These are phyloP conservation scores for Debaryomyces subglobosus DNA, from an alignment of 1,139 yeast genomes.

Conservation along the genomic window DNA sequence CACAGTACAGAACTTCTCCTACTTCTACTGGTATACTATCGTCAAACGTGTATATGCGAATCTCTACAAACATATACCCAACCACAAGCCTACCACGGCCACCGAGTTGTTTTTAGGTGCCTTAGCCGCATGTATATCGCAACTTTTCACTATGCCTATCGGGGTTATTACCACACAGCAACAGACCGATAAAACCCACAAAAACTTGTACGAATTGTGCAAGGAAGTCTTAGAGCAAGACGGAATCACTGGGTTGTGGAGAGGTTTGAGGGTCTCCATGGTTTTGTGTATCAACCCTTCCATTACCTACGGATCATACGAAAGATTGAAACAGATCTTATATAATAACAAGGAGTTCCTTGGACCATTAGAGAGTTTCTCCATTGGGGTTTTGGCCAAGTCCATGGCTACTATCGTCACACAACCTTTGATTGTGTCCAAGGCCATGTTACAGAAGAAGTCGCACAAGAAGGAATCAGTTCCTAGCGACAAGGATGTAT, in stretches of 20 bases:
- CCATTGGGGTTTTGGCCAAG: conserved; percentile 79
- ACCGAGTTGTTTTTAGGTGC: conserved; percentile 82
- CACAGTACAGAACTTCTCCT: conserved; percentile 80
- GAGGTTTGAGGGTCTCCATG: conserved; percentile 79
- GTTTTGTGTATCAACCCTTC: conserved; percentile 84
- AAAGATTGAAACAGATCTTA: conserved; percentile 61
- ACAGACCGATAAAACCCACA: conserved; percentile 59
- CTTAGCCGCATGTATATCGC: conserved; percentile 83
- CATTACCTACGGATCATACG: conserved; percentile 84
- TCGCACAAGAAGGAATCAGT: conserved; percentile 21
- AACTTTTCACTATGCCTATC: conserved; percentile 80
- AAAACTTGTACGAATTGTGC: conserved; percentile 50
- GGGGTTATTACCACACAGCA: conserved; percentile 84
- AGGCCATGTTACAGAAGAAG: conserved; percentile 75
- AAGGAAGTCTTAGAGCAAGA: conserved; percentile 64
- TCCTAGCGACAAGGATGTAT: conserved; percentile 21
- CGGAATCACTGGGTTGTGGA: conserved; percentile 78
- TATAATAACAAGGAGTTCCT: conserved; percentile 52
- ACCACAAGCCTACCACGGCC: conserved; percentile 55
- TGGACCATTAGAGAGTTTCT: conserved; percentile 68
- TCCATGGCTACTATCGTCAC: conserved; percentile 79
- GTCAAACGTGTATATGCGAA: conserved; percentile 62
- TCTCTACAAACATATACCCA: conserved; percentile 40
- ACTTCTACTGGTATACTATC: conserved; percentile 85
- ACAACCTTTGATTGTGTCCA: conserved; percentile 84